phyloP scores from a whole-genome alignment of 139 green algal species.

The Chlamydomonas eustigma region DNA sequence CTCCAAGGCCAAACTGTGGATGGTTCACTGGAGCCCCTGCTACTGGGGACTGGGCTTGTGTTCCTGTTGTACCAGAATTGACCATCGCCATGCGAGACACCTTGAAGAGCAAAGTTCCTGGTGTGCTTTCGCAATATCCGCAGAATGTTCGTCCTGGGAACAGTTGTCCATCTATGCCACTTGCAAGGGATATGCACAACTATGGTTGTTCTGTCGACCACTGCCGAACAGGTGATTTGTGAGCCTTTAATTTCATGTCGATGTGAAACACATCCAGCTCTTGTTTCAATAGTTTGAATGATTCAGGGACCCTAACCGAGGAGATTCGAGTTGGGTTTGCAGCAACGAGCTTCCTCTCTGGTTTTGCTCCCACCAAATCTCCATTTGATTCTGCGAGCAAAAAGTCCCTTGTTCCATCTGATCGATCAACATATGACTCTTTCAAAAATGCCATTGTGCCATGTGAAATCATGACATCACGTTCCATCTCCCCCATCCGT shows the following conservation, averaged over 20 bases:
- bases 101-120: too few species aligned
- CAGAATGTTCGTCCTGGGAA: too few species aligned
- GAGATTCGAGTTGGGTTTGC: not conserved
- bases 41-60: too few species aligned
- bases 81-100: too few species aligned
- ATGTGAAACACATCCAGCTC: slow-evolving; percentile 23
- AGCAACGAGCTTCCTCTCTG: not conserved
- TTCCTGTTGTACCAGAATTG: too few species aligned
- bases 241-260: not conserved
- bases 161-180: too few species aligned
- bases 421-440: slow-evolving; percentile 11
- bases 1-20: too few species aligned
- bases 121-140: too few species aligned
- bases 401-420: slow-evolving; percentile 45
- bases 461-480: slow-evolving; percentile 34
- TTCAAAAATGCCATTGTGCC: slow-evolving; percentile 12
- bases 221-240: too few species aligned
- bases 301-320: slow-evolving; percentile 13
- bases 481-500: slow-evolving; percentile 71
- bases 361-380: not conserved
- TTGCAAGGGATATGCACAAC: too few species aligned
- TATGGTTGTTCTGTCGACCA: too few species aligned
- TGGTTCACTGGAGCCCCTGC: too few species aligned
- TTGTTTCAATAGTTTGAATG: slow-evolving; percentile 32
- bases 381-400: not conserved